A percentile compares a stretch with the other conserved stretches of the same genome.
phyloP scores from a whole-genome alignment of 208 protist genomes.

The Trypanosoma brucei region DNA sequence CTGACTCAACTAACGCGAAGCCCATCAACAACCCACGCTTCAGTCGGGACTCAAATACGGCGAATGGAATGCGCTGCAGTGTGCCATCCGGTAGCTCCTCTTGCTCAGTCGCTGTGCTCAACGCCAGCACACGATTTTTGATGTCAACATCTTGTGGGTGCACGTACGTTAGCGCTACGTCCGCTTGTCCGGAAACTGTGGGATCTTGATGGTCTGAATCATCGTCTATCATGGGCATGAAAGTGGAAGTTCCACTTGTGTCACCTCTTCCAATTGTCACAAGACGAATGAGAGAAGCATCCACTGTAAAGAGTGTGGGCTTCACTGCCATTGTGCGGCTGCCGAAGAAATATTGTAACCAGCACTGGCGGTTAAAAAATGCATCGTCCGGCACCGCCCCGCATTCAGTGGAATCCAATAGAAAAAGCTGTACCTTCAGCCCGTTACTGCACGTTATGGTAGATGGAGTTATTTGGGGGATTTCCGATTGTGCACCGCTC shows the following conservation, averaged over 20 bases:
- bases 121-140: constrained; percentile 43
- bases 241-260: constrained; percentile 34
- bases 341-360: constrained; percentile 72
- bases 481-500: constrained; percentile 20
- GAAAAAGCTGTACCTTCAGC: constrained; percentile 36
- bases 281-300: constrained; percentile 33
- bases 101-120: constrained; percentile 51
- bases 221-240: constrained; percentile 67
- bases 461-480: constrained; percentile 8
- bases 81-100: constrained; percentile 41
- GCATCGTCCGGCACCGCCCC: constrained; percentile 4
- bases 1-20: constrained; percentile 62
- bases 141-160: constrained; percentile 47
- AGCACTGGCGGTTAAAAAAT: constrained; percentile 28
- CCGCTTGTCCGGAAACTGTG: constrained; percentile 7
- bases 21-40: constrained; percentile 31
- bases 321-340: constrained; percentile 35
- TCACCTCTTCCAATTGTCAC: constrained; percentile 38
- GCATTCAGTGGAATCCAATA: constrained; percentile 39
- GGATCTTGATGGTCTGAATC: constrained; percentile 15
- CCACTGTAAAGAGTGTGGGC: constrained; percentile 37
- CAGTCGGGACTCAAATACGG: constrained; percentile 38
- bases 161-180: constrained; percentile 43
- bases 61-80: constrained; percentile 40
- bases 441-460: constrained; percentile 27